Evolutionary conservation across 1,284 basidiomycete species (phyloP).

Genomic region (Singerocomus inundabilis): DNA sequence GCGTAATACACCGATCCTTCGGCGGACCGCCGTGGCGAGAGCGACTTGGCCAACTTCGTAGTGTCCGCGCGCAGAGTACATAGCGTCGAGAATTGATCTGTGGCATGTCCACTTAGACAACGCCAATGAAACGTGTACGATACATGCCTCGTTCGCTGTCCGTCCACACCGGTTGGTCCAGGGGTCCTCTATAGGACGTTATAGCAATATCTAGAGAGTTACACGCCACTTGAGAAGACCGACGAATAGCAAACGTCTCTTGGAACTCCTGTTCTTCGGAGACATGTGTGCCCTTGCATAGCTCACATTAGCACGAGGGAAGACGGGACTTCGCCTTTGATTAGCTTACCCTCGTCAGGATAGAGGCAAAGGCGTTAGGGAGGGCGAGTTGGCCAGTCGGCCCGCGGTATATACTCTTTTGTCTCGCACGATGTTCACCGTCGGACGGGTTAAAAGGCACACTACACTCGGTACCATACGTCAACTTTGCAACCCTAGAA

Average conservation of each 20-base stretch:
- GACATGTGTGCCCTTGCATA: slow-evolving; percentile 32
- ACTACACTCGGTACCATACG: slow-evolving; percentile 41
- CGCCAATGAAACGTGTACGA: neutral
- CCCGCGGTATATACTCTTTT: slow-evolving; percentile 16
- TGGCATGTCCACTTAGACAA: neutral
- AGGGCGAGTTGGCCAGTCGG: slow-evolving; percentile 27
- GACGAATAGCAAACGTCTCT: slow-evolving; percentile 22
- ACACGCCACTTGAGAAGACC: slow-evolving; percentile 22
- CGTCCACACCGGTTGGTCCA: slow-evolving; percentile 24
- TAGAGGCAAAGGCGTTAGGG: slow-evolving; percentile 30
- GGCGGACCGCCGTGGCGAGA: slow-evolving; percentile 15
- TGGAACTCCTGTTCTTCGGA: slow-evolving; percentile 36
- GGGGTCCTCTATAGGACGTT: slow-evolving; percentile 28
- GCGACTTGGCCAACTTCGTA: slow-evolving; percentile 27
- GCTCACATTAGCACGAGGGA: neutral
- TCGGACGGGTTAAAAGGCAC: slow-evolving; percentile 32
- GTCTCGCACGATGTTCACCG: slow-evolving; percentile 37
- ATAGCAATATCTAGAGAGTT: slow-evolving; percentile 26
- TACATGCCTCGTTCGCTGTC: slow-evolving; percentile 24
- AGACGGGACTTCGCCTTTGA: too few species aligned
- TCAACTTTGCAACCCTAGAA: slow-evolving; percentile 43
- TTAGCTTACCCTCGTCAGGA: slow-evolving; percentile 31
- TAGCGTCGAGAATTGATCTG: slow-evolving; percentile 41
- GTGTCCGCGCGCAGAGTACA: slow-evolving; percentile 41
- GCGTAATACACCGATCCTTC: slow-evolving; percentile 33